Evolutionary conservation across 257 asterid species (phyloP), one percentile per base, ranked within the genome.

Genomic region (Solanum ossicruentum): DNA sequence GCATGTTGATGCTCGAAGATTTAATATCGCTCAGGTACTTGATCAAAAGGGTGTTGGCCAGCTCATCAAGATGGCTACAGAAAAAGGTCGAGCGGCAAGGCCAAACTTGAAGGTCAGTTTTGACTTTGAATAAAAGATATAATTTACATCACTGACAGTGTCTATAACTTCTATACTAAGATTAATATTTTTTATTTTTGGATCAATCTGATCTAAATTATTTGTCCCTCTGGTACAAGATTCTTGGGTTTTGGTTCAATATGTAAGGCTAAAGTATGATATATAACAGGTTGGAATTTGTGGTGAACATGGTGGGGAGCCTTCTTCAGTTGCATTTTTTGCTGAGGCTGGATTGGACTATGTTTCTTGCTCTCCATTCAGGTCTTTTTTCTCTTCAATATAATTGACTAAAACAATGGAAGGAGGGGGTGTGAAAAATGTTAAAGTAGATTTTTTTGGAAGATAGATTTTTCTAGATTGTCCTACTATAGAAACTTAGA

Each of bases 221-320:
- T 63, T 10, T 61, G 70, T 63, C 4, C 17, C 70, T 63, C 16
- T 63, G 41, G 41, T 7, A 66, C n/a, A 28, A 15, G 1, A 66
- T 66, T 28, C n/a, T 66, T 66, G 17, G 10, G 18, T 39, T 41
- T 36, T 28, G 41, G 79, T 75, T 61, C 12, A 41, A 73, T 2
- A 16, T 52, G 63, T 70, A 20, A 39, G 60, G 80, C 61, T 51
- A 57, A 49, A 83, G 6, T 28, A 2, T 72, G 11, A 51, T 23
- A 77, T 79, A 21, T 54, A 79, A 69, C 92, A 96, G 99, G 89
- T 96, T 12, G 98, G 98, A 73, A 93, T 96, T 32, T 95, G 99
- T 84, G 99, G 99, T 61, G 98, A 95, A 88, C 98, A 95, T 72
- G 98, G 98, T 6, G 98, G 99, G 72, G 98, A 96, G 89, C 98